Base-by-base conservation (phyloP, 148 eudicot genomes). In the Talinum fruticosum region DNA sequence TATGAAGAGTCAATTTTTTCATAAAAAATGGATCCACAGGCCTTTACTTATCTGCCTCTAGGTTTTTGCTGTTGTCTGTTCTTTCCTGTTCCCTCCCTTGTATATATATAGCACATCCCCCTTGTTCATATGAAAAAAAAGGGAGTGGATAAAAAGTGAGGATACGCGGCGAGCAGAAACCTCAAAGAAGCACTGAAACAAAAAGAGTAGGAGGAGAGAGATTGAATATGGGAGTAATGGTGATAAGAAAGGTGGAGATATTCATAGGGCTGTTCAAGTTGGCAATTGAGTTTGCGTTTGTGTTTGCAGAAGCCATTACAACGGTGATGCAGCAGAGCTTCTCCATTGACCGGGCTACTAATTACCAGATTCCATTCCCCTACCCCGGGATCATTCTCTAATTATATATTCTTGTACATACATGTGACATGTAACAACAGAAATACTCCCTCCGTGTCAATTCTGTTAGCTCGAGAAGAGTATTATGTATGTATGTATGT, bases 161-260 rank as follows among this genome's bases (percentile, higher is more conserved):
- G 26, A 75, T 4, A 51, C 34, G 51, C 71, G 67, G 36, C 49
- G 65, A 8, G 14, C 16, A 69, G 38, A 53, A 78, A 47, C 72
- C 71, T 33, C 0, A 44, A 68, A 35, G 2, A 34, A 16, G 16
- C 45, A 41, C 45, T 41, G 0, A 41, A 41, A 41, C 45, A 10
- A 26, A 29, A 18, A 66, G 45, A 69, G 19, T 18, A 47, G 44
- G 12, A 34, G 8, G 26, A 28, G 30, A 38, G 70, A 74, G 51
- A 21, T 19, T 29, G 12, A 26, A 23, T 47, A 30, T 21, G 54
- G 14, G n/a, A 30, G 41, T 23, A 21, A 74, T 79, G 81, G 10
- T 73, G 77, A 79, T 74, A 28, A 33, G 35, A 34, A 79, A 47
- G 49, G 23, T 79, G 77, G 66, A 74, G 76, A 66, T 74, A 44